A percentile compares a stretch with the other conserved stretches of the same genome.
These are phyloP conservation scores for Teunomyces barrocoloradensis DNA, from an alignment of 805 yeast species.

Conservation along the genomic window DNA sequence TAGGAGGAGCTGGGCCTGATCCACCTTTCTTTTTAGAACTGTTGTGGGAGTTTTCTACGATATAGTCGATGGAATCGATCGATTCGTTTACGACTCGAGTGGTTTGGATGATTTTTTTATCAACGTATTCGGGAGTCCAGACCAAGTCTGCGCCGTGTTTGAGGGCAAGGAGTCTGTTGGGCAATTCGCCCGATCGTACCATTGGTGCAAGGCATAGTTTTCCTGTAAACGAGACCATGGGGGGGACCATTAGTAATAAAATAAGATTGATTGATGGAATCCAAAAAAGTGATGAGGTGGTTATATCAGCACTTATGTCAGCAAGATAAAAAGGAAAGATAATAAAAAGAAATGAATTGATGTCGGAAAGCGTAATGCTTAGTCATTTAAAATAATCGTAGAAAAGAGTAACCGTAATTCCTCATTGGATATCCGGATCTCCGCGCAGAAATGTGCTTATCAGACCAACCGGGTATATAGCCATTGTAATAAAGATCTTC, in stretches of 20 bases:
- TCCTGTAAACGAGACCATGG: constrained; percentile 73
- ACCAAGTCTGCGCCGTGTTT: constrained; percentile 90
- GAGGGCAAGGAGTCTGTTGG: constrained; percentile 77
- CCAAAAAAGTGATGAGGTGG: background rate
- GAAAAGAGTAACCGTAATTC: background rate
- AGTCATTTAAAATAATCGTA: background rate
- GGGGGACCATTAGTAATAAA: no score
- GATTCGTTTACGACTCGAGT: constrained; percentile 57
- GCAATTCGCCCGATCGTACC: constrained; percentile 95
- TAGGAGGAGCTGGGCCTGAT: constrained; percentile 35
- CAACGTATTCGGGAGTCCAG: constrained; percentile 93
- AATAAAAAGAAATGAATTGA: no score
- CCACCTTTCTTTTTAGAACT: constrained; percentile 35
- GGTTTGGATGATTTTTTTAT: constrained; percentile 75
- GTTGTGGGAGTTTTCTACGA: constrained; percentile 30
- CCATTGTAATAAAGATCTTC: background rate
- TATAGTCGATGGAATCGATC: constrained; percentile 60
- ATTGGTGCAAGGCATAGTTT: constrained; percentile 90
- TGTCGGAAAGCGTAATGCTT: background rate
- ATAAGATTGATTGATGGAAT: background rate
- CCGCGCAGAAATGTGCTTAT: background rate
- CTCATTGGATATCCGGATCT: background rate
- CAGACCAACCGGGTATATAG: background rate
- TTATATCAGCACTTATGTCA: background rate
- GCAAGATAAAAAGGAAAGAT: background rate